Percentiles rank a stretch among this genome's conserved stretches.
phyloP scores from a whole-genome alignment of 768 basidiomycete genomes.

The Lyophyllum decastes region DNA sequence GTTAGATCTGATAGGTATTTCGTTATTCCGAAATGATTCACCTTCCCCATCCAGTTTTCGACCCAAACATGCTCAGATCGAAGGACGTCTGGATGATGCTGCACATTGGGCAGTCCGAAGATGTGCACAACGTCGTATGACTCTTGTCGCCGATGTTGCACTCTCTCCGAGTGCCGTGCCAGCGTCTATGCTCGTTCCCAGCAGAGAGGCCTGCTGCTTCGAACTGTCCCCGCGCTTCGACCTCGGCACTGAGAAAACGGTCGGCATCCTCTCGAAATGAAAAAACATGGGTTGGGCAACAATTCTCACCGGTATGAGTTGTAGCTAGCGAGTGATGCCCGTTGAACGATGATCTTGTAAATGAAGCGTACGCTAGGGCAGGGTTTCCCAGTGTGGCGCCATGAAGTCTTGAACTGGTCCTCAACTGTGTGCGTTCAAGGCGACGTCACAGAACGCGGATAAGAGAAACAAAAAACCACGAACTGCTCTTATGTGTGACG shows the following conservation, averaged over 20 bases:
- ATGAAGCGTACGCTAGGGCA: conserved; percentile 61
- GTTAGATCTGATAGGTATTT: background rate
- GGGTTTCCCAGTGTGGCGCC: conserved; percentile 58
- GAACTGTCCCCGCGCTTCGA: conserved; percentile 65
- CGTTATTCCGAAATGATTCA: conserved; percentile 21
- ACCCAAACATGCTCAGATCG: conserved; percentile 62
- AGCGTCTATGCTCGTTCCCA: conserved; percentile 74
- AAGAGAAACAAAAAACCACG: conserved; percentile 17
- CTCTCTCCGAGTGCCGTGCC: conserved; percentile 73
- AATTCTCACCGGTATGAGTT: conserved; percentile 59
- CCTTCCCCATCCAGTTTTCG: conserved; percentile 77
- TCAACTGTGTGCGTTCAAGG: conserved; percentile 38
- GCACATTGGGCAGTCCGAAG: conserved; percentile 61
- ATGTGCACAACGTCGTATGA: conserved; percentile 52
- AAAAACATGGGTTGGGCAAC: background rate
- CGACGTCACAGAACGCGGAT: background rate
- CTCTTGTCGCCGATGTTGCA: conserved; percentile 69
- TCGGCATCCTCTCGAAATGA: background rate
- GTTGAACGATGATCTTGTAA: conserved; percentile 62
- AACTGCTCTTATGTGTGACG: conserved; percentile 67
- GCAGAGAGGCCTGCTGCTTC: conserved; percentile 50
- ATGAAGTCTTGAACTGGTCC: conserved; percentile 69
- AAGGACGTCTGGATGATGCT: conserved; percentile 65
- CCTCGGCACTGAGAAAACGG: conserved; percentile 35
- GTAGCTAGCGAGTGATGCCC: conserved; percentile 54